Percentiles rank a stretch among this genome's conserved stretches.
Evolutionary conservation across 257 asterid species (phyloP).

Genomic region (Primulina huaijiensis): DNA sequence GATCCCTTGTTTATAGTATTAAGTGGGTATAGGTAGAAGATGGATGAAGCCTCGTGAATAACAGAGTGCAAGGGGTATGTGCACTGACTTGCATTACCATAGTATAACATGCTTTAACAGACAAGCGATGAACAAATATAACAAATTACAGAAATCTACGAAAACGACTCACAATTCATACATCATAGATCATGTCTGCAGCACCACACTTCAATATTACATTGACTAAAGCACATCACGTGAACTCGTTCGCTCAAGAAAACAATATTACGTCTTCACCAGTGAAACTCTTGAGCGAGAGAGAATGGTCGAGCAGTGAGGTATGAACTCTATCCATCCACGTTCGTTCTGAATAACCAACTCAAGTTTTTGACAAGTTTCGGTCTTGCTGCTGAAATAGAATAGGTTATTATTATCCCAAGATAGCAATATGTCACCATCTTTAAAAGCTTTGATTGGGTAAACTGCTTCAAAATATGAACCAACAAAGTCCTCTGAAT

Average conservation of each 20-base stretch:
- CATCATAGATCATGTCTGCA: too few relatives aligned
- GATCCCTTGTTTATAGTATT: too few relatives aligned
- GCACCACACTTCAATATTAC: too few relatives aligned
- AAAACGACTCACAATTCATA: too few relatives aligned
- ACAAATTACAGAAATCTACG: too few relatives aligned
- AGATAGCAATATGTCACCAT: conserved; percentile 40
- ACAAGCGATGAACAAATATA: too few relatives aligned
- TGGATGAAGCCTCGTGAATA: too few relatives aligned
- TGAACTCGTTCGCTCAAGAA: background rate
- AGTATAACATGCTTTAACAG: too few relatives aligned
- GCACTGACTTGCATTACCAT: too few relatives aligned
- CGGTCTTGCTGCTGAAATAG: conserved; percentile 24
- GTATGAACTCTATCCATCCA: conserved; percentile 7
- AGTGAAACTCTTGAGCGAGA: conserved; percentile 30
- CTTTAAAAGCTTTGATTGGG: conserved; percentile 32
- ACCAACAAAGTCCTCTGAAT: background rate
- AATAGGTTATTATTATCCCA: conserved; percentile 32
- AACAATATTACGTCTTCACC: conserved; percentile 12
- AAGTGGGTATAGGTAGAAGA: too few relatives aligned
- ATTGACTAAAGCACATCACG: too few relatives aligned
- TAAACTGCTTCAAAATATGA: conserved; percentile 2
- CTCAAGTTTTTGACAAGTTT: conserved; percentile 10
- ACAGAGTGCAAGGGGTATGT: too few relatives aligned
- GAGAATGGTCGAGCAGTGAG: conserved; percentile 29
- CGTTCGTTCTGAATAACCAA: background rate